A percentile compares a stretch with the other conserved stretches of the same genome.
Evolutionary conservation across 352 stramenopile genomes (phyloP).

Genomic region (Globisporangium lucens): DNA sequence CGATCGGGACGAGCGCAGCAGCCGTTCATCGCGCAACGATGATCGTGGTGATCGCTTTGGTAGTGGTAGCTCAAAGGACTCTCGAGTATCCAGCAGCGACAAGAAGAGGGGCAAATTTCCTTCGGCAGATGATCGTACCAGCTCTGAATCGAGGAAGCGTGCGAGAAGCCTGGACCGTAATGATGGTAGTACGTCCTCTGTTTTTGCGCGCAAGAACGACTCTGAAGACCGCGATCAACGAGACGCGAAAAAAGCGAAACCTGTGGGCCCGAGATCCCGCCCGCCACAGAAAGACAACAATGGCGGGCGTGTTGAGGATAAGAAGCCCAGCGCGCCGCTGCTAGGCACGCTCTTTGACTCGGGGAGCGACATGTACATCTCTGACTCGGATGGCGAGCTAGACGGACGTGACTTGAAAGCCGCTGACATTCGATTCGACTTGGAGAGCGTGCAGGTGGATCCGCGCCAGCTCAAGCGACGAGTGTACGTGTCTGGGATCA

Average conservation of each 20-base stretch:
- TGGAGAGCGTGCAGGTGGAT: conserved; percentile 41
- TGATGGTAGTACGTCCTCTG: neutral
- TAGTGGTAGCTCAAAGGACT: neutral
- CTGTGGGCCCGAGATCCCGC: neutral
- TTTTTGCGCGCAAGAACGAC: neutral
- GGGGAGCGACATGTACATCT: conserved; percentile 35
- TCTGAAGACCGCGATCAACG: conserved; percentile 1
- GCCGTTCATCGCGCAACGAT: neutral
- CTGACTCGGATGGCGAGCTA: conserved; percentile 47
- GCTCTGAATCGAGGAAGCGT: conserved; percentile 4
- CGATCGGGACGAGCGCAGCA: conserved; percentile 11
- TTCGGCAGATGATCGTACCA: neutral
- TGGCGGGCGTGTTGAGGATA: neutral
- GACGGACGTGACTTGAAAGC: conserved; percentile 19
- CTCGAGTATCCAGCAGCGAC: neutral
- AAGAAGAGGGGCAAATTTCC: neutral
- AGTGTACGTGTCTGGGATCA: conserved; percentile 61
- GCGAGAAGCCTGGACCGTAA: conserved; percentile 3
- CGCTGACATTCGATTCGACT: conserved; percentile 49
- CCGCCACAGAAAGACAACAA: neutral
- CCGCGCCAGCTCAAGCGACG: conserved; percentile 31
- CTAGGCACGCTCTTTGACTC: conserved; percentile 9
- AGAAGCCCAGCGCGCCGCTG: neutral
- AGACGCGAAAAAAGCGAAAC: conserved; percentile 1
- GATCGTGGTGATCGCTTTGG: neutral